Evolutionary conservation across 1,284 basidiomycete genomes (phyloP), one percentile per base, ranked within the genome.

Genomic region (Moniliophthora roreri): DNA sequence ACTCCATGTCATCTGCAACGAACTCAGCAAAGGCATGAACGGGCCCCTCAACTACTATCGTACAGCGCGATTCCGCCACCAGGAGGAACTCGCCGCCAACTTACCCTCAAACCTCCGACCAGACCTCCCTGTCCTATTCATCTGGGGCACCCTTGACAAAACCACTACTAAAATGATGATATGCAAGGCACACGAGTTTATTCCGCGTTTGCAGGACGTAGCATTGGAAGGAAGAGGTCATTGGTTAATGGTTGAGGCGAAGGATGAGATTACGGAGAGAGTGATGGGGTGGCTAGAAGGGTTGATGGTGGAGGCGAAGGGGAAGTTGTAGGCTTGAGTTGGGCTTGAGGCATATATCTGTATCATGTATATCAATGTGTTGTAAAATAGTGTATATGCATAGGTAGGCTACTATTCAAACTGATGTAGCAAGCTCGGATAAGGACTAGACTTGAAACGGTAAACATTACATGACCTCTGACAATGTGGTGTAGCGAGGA

Each of bases 11-110:
- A 82, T 86, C 58, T 18, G 73, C 15, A 63, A 72, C 10, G 69
- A 76, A 53, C 73, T 78, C 16, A 60, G 66, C 16, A 70, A 74
- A 55, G 78, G 79, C n/a, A 82, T 89, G 81, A 72, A 74, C 20
- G 85, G 85, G 0, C 84, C 87, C 2, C 66, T 88, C 10, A 85
- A 84, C 54, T 90, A 88, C 63, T 89, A 89, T 58, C 78, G 85
- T 24, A 87, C 85, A 2, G 66, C 70, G 15, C 74, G 75, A 57
- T 55, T 72, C 53, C 75, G 85, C 18, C 79, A 79, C 63, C 77
- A 85, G 15, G 87, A 90, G 66, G 87, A 89, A 67, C 64, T 67
- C 63, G 71, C 66, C 21, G 74, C 69, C 16, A 57, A 62, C 11
- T 66, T 88, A 8, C 71, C 76, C 3, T 60, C 72, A 0, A 64